A percentile compares a stretch with the other conserved stretches of the same genome.
Evolutionary conservation across 148 eudicot species (phyloP).

Genomic region (Gaultheria prostrata): DNA sequence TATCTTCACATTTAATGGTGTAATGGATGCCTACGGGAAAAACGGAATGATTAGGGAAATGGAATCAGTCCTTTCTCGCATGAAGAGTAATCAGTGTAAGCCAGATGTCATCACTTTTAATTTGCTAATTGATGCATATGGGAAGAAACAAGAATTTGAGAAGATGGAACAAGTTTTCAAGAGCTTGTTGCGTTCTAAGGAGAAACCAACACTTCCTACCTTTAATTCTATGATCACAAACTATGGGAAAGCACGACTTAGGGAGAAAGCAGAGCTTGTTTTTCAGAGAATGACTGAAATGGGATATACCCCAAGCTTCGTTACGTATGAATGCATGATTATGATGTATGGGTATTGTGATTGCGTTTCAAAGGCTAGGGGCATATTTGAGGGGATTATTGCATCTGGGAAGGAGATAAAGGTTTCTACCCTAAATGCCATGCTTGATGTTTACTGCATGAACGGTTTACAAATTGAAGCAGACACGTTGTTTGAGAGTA

Average conservation of each 20-base stretch:
- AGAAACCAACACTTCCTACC: conserved; percentile 81
- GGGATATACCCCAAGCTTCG: conserved; percentile 70
- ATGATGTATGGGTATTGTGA: conserved; percentile 85
- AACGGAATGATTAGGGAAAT: conserved; percentile 92
- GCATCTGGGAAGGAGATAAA: conserved; percentile 56
- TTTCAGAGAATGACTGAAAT: conserved; percentile 57
- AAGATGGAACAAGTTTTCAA: conserved; percentile 92
- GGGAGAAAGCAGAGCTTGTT: conserved; percentile 78
- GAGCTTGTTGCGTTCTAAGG: conserved; percentile 77
- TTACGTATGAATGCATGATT: conserved; percentile 79
- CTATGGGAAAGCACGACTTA: conserved; percentile 87
- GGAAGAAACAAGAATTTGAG: conserved; percentile 84
- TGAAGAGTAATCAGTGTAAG: conserved; percentile 72
- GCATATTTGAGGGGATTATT: conserved; percentile 52
- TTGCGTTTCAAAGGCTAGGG: conserved; percentile 71
- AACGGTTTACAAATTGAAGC: conserved; percentile 78
- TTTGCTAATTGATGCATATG: conserved; percentile 87
- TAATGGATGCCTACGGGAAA: conserved; percentile 97
- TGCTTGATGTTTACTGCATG: conserved; percentile 89
- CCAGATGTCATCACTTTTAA: conserved; percentile 86
- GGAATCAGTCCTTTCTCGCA: conserved; percentile 69
- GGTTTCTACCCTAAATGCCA: conserved; percentile 81
- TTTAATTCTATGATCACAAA: conserved; percentile 92
- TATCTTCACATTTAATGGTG: conserved; percentile 82
- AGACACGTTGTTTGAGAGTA: conserved; percentile 53